phyloP scores from a whole-genome alignment of 495 filamentous ascomycete species.

The Sphaerosporella brunnea region DNA sequence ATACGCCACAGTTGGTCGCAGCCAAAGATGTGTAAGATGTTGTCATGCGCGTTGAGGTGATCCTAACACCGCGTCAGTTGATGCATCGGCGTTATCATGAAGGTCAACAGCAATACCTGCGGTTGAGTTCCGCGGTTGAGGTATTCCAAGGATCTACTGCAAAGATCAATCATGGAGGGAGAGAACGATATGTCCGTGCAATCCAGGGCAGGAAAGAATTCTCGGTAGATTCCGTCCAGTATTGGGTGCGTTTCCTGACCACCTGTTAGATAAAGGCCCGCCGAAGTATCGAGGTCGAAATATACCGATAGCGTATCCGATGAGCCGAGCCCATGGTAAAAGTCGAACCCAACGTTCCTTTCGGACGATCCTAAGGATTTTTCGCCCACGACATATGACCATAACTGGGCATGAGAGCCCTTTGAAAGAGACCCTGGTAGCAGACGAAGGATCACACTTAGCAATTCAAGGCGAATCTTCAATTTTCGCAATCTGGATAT shows the following conservation, averaged over 20 bases:
- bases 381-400: slow-evolving; percentile 21
- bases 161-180: slow-evolving; percentile 19
- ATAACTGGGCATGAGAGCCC: slow-evolving; percentile 18
- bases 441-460: slow-evolving; percentile 24
- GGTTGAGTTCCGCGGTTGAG: slow-evolving; percentile 12
- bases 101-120: too few relatives aligned
- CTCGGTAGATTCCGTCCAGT: slow-evolving; percentile 18
- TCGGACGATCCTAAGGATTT: slow-evolving; percentile 19
- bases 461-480: slow-evolving; percentile 24
- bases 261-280: too few relatives aligned
- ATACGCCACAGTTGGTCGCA: slow-evolving; percentile 72
- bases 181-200: slow-evolving; percentile 17
- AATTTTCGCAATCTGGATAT: slow-evolving; percentile 17
- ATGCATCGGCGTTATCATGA: slow-evolving; percentile 26
- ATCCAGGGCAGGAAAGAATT: slow-evolving; percentile 21
- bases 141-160: slow-evolving; percentile 24
- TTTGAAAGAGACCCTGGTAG: slow-evolving; percentile 17
- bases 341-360: slow-evolving; percentile 23
- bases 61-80: background rate
- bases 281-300: too few relatives aligned
- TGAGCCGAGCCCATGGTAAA: slow-evolving; percentile 12
- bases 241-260: slow-evolving; percentile 18
- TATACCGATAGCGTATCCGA: background rate
- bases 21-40: slow-evolving; percentile 36
- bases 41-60: slow-evolving; percentile 26